Conservation (phyloP, 1,284 basidiomycete genomes). For the Ceratobasidium sp. region DNA sequence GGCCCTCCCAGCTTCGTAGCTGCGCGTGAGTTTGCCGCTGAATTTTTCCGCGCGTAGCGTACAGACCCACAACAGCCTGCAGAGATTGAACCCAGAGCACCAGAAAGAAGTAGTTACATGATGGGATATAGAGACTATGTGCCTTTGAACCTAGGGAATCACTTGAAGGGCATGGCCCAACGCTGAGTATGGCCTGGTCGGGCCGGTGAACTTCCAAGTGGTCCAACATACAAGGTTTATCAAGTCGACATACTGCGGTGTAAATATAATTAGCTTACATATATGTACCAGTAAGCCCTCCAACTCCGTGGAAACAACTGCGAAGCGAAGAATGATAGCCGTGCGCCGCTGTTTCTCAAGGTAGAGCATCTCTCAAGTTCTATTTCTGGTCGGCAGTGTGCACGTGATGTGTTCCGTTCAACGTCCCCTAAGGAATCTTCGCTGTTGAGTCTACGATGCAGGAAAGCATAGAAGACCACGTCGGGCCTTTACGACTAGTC, state of each 20-base stretch:
- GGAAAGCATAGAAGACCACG: constrained; percentile 17
- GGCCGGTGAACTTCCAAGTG: background rate
- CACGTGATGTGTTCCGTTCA: background rate
- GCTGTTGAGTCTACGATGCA: background rate
- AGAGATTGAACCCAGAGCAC: constrained; percentile 6
- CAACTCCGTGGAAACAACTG: background rate
- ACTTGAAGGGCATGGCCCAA: constrained; percentile 2
- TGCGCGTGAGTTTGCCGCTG: background rate
- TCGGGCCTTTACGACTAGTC: background rate
- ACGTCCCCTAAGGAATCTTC: background rate
- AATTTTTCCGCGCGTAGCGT: constrained; percentile 4
- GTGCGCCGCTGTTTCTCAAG: constrained; percentile 21
- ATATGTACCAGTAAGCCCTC: background rate
- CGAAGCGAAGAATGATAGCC: background rate
- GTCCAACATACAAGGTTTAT: background rate
- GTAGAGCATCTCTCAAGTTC: constrained; percentile 14
- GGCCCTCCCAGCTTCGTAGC: constrained; percentile 11
- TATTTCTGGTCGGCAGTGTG: background rate
- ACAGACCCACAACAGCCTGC: constrained; percentile 12
- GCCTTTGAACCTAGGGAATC: constrained; percentile 9
- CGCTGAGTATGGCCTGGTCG: constrained; percentile 14
- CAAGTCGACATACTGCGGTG: background rate
- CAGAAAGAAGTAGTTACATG: constrained; percentile 3
- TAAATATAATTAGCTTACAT: background rate
- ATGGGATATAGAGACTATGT: background rate